These are phyloP conservation scores for Ligustrum vulgare DNA, from an alignment of 257 asterid genomes.

Conservation along the genomic window DNA sequence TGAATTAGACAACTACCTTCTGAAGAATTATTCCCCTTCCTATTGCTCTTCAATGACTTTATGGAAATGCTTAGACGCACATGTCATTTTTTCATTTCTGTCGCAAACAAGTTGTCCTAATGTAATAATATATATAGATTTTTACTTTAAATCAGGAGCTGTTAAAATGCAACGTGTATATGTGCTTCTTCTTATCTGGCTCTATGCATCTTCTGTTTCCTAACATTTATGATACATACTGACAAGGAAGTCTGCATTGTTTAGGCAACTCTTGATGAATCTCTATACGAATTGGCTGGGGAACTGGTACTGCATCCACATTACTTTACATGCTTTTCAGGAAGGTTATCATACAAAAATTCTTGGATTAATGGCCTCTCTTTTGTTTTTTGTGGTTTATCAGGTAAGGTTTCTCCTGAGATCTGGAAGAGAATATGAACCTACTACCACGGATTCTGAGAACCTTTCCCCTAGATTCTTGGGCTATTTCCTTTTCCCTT, in stretches of 20 bases:
- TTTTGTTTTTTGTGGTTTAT: conserved; percentile 21
- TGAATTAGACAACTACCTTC: not conserved
- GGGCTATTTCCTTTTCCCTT: conserved; percentile 86
- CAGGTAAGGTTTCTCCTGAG: conserved; percentile 96
- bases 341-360: conserved; percentile 17
- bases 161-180: not conserved
- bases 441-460: conserved; percentile 62
- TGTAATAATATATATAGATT: not conserved
- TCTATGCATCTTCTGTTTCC: conserved; percentile 12
- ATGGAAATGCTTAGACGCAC: not conserved
- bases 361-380: conserved; percentile 3
- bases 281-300: conserved; percentile 95
- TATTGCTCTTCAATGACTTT: not conserved
- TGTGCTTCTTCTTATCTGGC: conserved; percentile 14
- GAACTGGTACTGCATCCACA: conserved; percentile 71
- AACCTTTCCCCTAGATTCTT: conserved; percentile 82
- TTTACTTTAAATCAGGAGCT: not conserved
- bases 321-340: conserved; percentile 17
- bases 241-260: conserved; percentile 32
- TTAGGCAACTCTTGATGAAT: conserved; percentile 95
- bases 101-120: conserved; percentile 4
- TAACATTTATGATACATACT: conserved; percentile 26
- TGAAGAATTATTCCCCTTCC: not conserved
- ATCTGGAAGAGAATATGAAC: conserved; percentile 95
- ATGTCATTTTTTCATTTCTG: conserved; percentile 14